Conservation (phyloP, 176 grass and related monocot species). For the Oryza brachyantha region DNA sequence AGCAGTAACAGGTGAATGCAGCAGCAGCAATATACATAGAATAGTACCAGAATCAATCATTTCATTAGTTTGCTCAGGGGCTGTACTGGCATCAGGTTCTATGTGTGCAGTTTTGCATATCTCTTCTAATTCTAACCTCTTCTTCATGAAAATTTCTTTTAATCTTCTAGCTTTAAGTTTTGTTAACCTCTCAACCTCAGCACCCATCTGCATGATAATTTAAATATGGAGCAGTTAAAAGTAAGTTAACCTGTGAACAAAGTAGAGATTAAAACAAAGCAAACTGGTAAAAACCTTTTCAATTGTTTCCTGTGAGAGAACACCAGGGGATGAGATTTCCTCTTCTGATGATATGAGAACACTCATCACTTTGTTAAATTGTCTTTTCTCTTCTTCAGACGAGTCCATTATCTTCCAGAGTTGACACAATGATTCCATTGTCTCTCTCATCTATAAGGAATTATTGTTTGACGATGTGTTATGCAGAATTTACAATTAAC, state of each 20-base stretch:
- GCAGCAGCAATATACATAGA: slow-evolving; percentile 26
- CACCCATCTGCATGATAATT: slow-evolving; percentile 53
- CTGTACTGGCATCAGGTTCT: slow-evolving; percentile 80
- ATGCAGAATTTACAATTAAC: slow-evolving; percentile 14
- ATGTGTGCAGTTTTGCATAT: slow-evolving; percentile 82
- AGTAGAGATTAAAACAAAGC: slow-evolving; percentile 20
- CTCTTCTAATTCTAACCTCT: slow-evolving; percentile 84
- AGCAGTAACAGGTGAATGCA: background rate
- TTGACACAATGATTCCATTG: slow-evolving; percentile 68
- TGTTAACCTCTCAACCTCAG: slow-evolving; percentile 75
- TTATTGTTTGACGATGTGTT: slow-evolving; percentile 25
- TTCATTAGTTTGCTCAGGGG: slow-evolving; percentile 72
- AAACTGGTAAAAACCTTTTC: slow-evolving; percentile 59
- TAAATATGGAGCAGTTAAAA: slow-evolving; percentile 4
- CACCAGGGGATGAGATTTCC: slow-evolving; percentile 52
- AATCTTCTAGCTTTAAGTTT: slow-evolving; percentile 80
- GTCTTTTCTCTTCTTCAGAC: slow-evolving; percentile 67
- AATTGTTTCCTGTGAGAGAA: slow-evolving; percentile 71
- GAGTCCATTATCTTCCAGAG: slow-evolving; percentile 97
- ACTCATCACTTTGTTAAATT: slow-evolving; percentile 60
- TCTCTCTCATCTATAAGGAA: slow-evolving; percentile 73
- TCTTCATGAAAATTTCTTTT: slow-evolving; percentile 80
- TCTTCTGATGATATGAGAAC: slow-evolving; percentile 66
- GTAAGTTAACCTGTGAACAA: background rate
- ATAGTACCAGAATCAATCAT: slow-evolving; percentile 79